A percentile compares a stretch with the other conserved stretches of the same genome.
Conservation (phyloP, 2,329 filamentous ascomycete species). For the Sordariomycetes sp. region DNA sequence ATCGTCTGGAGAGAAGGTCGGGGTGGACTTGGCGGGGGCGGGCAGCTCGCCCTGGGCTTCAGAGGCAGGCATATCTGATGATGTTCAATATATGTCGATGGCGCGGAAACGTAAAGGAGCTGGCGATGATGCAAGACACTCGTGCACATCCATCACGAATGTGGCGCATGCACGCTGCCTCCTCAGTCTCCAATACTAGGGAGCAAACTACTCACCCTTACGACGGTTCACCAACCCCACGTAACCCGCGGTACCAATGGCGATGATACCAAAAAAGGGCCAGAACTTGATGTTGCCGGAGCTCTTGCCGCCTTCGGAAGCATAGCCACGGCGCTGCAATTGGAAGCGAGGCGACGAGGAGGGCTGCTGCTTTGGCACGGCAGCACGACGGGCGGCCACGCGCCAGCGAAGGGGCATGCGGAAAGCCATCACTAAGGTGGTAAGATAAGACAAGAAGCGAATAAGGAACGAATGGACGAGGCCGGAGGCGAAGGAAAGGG, state of each 20-base stretch:
- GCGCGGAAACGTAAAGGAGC: neutral
- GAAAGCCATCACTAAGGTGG: constrained; percentile 17
- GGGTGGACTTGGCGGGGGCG: constrained; percentile 18
- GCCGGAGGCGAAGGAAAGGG: neutral
- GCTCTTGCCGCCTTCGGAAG: constrained; percentile 26
- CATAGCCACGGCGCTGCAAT: constrained; percentile 26
- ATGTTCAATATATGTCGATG: neutral
- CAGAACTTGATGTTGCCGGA: constrained; percentile 42
- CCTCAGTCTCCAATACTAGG: too few relatives aligned
- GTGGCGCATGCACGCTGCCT: too few relatives aligned
- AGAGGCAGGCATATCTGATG: constrained; percentile 1
- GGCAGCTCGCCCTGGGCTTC: constrained; percentile 1
- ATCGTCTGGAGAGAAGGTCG: constrained; percentile 65
- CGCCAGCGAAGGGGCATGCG: constrained; percentile 17
- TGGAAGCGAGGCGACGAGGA: constrained; percentile 7
- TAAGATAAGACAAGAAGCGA: neutral
- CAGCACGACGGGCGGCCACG: constrained; percentile 10
- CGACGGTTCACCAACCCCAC: constrained; percentile 38
- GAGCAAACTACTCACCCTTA: constrained; percentile 28
- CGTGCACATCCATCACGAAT: too few relatives aligned
- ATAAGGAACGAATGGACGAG: neutral
- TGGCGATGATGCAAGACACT: neutral
- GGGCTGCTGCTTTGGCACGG: constrained; percentile 3
- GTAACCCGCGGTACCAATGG: constrained; percentile 38
- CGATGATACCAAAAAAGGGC: constrained; percentile 45